phyloP scores from a whole-genome alignment of 345 rosid genomes.

The Mercurialis annua region DNA sequence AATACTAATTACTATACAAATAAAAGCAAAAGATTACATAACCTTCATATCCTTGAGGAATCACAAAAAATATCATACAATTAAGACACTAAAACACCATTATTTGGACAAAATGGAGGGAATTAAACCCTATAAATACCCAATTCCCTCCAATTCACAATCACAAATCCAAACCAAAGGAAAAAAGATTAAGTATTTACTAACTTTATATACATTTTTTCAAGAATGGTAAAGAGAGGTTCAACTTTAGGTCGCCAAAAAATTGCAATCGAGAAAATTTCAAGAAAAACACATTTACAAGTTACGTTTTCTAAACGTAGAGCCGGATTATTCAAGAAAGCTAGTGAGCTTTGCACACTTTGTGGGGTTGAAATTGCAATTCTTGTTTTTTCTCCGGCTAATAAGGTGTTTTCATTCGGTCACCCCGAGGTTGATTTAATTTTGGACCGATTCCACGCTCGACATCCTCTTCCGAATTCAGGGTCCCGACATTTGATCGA shows the following conservation, averaged over 20 bases:
- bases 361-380: constrained; percentile 17
- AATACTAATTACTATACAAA: background rate
- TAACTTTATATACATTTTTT: no score
- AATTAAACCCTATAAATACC: constrained; percentile 5
- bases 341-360: constrained; percentile 23
- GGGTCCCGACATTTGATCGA: constrained; percentile 7
- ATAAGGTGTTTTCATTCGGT: constrained; percentile 11
- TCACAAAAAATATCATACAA: background rate
- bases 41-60: constrained; percentile 13
- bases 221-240: constrained; percentile 6
- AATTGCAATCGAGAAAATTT: constrained; percentile 11
- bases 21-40: constrained; percentile 15
- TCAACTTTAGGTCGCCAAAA: constrained; percentile 12
- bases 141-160: background rate
- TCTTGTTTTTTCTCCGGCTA: constrained; percentile 12
- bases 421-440: constrained; percentile 17
- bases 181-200: no score
- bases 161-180: no score
- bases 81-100: background rate
- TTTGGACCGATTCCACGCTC: constrained; percentile 1
- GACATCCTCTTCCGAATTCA: background rate
- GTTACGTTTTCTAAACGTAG: constrained; percentile 20
- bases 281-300: constrained; percentile 14
- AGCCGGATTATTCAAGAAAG: constrained; percentile 19
- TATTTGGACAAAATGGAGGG: background rate